phyloP scores from a whole-genome alignment of 306 rosid genomes.

The Trifolium pratense region DNA sequence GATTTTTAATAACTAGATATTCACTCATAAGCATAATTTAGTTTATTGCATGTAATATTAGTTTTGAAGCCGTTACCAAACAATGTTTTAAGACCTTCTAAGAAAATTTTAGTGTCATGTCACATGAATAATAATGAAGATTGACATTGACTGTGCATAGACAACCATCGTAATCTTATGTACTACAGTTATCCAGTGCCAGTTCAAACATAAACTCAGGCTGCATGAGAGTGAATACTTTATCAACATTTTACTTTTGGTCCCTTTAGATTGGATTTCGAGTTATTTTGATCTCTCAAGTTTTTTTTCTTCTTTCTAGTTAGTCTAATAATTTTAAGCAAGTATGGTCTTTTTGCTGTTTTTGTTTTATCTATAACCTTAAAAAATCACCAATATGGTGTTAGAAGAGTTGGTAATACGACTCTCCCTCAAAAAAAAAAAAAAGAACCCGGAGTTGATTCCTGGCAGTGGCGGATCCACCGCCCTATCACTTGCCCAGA shows the following conservation, averaged over 20 bases:
- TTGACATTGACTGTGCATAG: not conserved
- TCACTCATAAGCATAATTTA: not conserved
- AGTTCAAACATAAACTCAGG: not conserved
- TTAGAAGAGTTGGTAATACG: not conserved
- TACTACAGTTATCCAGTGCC: too few species aligned
- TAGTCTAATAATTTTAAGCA: not conserved
- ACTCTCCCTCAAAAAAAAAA: not conserved
- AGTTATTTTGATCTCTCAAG: not conserved
- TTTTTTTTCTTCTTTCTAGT: too few species aligned
- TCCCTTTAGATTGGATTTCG: not conserved
- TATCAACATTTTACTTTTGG: not conserved
- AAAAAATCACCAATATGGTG: not conserved
- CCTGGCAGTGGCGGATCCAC: too few species aligned
- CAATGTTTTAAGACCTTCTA: not conserved
- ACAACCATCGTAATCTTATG: too few species aligned
- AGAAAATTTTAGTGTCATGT: not conserved
- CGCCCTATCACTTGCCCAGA: too few species aligned
- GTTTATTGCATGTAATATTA: not conserved
- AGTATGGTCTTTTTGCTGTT: not conserved
- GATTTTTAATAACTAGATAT: constrained; percentile 4
- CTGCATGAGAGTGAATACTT: not conserved
- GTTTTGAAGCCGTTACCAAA: not conserved
- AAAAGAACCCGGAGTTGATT: not conserved
- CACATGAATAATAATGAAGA: not conserved
- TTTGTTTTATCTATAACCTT: not conserved